phyloP scores from a whole-genome alignment of 2,329 filamentous ascomycete species.

The Xylaria sp. region DNA sequence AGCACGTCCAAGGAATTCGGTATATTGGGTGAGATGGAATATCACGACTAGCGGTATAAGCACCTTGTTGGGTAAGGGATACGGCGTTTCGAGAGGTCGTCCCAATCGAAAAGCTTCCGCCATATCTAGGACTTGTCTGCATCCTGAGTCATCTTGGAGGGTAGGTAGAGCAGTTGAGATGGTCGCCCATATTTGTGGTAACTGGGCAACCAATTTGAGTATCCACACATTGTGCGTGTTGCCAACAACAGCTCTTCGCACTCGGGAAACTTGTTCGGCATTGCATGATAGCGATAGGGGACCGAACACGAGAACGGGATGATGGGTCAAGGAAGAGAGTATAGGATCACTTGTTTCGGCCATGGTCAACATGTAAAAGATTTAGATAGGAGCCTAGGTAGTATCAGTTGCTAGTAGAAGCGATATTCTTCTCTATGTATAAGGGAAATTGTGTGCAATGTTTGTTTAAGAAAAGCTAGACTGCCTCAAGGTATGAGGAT shows the following conservation, averaged over 20 bases:
- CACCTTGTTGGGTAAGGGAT: slow-evolving; percentile 36
- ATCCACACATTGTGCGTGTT: slow-evolving; percentile 13
- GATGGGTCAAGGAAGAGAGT: slow-evolving; percentile 4
- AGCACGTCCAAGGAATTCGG: slow-evolving; percentile 1
- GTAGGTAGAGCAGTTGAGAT: slow-evolving; percentile 14
- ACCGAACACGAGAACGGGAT: slow-evolving; percentile 12
- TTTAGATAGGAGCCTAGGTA: neutral
- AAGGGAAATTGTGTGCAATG: neutral
- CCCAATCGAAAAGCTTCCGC: slow-evolving; percentile 23
- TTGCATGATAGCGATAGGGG: slow-evolving; percentile 17
- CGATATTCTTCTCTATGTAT: neutral
- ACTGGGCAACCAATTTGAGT: slow-evolving; percentile 6
- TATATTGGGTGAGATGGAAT: slow-evolving; percentile 43
- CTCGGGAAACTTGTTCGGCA: slow-evolving; percentile 10
- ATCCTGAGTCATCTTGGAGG: slow-evolving; percentile 12
- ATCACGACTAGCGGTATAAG: slow-evolving; percentile 53
- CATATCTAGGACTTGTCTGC: slow-evolving; percentile 19
- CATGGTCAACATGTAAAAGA: slow-evolving; percentile 1
- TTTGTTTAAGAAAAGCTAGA: neutral
- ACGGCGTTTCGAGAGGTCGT: slow-evolving; percentile 9
- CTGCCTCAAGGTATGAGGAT: neutral
- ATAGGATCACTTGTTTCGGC: slow-evolving; percentile 9
- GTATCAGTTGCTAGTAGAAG: neutral
- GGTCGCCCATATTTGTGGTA: slow-evolving; percentile 18
- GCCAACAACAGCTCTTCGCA: slow-evolving; percentile 6